Conservation (phyloP, 306 rosid genomes). For the Ammopiptanthus mongolicus region DNA sequence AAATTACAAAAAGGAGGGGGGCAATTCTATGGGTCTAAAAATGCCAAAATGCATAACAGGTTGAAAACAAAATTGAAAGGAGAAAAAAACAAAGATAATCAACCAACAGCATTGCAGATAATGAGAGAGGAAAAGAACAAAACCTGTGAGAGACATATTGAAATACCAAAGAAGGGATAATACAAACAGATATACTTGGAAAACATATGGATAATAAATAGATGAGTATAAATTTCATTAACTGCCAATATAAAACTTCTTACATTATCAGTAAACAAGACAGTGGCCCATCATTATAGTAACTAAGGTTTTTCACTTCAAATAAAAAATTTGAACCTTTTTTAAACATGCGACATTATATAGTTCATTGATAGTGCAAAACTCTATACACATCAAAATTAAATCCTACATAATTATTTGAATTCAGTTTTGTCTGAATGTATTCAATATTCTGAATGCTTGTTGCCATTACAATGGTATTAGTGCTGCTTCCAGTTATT, state of each 20-base stretch:
- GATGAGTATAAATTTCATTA: not conserved
- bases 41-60: not conserved
- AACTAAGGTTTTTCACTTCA: not conserved
- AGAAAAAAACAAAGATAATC: not conserved
- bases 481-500: not conserved
- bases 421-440: not conserved
- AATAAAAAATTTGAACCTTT: not conserved
- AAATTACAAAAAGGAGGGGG: not conserved
- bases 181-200: not conserved
- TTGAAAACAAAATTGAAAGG: not conserved
- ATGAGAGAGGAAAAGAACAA: not conserved
- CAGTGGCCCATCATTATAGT: not conserved
- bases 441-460: not conserved
- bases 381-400: not conserved
- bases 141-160: not conserved
- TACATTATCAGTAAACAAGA: not conserved
- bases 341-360: not conserved
- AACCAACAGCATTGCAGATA: slow-evolving; percentile 9
- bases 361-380: not conserved
- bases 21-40: not conserved
- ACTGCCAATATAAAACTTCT: not conserved
- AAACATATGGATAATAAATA: not conserved
- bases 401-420: not conserved
- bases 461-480: not conserved
- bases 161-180: not conserved